Conservation (phyloP, 2,329 filamentous ascomycete species). For the Mollisia scopiformis region DNA sequence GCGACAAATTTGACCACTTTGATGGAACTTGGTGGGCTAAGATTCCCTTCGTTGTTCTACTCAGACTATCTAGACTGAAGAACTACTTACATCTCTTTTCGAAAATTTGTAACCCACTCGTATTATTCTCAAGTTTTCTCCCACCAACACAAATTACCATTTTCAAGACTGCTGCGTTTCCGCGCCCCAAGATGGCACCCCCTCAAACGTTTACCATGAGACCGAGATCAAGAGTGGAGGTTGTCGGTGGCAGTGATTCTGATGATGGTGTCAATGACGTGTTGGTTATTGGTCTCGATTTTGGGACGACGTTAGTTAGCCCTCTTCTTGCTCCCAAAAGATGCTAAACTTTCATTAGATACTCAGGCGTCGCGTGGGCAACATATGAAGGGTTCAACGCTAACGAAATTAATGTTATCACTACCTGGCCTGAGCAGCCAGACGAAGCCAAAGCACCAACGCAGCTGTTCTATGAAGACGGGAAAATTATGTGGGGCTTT, state of each 20-base stretch:
- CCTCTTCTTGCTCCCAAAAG: background rate
- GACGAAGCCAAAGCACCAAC: slow-evolving; percentile 2
- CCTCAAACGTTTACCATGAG: background rate
- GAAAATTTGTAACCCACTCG: too few relatives aligned
- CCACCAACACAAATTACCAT: too few relatives aligned
- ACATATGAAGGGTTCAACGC: background rate
- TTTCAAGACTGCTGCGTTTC: too few relatives aligned
- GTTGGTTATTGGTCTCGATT: background rate
- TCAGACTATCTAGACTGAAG: too few relatives aligned
- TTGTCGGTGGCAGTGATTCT: too few relatives aligned
- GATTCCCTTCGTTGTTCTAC: too few relatives aligned
- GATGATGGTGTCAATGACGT: background rate
- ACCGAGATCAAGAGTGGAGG: background rate
- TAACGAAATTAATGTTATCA: background rate
- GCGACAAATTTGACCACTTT: too few relatives aligned
- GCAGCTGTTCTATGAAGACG: slow-evolving; percentile 1
- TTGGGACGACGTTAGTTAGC: background rate
- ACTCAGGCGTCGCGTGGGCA: slow-evolving; percentile 4
- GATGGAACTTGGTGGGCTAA: too few relatives aligned
- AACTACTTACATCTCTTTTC: too few relatives aligned
- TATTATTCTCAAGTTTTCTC: too few relatives aligned
- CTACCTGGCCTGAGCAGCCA: background rate
- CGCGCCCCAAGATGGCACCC: background rate
- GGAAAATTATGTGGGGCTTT: slow-evolving; percentile 3
- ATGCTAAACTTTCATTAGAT: background rate